A percentile compares a stretch with the other conserved stretches of the same genome.
phyloP scores from a whole-genome alignment of 1,284 basidiomycete genomes.

The Ustilago xerochloae region DNA sequence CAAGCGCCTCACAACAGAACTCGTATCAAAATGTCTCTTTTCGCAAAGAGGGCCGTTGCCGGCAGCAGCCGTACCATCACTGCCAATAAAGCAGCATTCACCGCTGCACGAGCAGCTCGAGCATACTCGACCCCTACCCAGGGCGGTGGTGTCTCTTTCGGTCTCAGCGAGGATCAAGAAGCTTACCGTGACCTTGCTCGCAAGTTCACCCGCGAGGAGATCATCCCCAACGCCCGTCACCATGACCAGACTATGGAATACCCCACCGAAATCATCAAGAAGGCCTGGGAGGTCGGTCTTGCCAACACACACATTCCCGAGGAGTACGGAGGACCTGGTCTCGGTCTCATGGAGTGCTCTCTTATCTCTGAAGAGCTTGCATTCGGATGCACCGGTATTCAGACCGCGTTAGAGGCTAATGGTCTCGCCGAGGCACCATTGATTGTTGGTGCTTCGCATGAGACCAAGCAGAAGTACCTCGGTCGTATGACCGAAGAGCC shows the following conservation, averaged over 20 bases:
- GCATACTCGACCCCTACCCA: constrained; percentile 40
- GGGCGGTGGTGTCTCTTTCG: constrained; percentile 55
- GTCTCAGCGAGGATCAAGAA: constrained; percentile 68
- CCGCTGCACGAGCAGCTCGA: constrained; percentile 21
- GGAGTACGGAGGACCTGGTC: constrained; percentile 72
- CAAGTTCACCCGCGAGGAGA: constrained; percentile 71
- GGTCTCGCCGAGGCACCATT: constrained; percentile 73
- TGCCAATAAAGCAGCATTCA: constrained; percentile 16
- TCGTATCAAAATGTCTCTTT: constrained; percentile 41
- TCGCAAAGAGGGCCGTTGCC: constrained; percentile 36
- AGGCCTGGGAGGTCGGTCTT: constrained; percentile 66
- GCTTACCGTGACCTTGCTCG: constrained; percentile 71
- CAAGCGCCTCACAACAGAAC: background rate
- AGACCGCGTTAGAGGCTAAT: constrained; percentile 71
- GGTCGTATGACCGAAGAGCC: constrained; percentile 74
- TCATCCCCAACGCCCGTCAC: constrained; percentile 71
- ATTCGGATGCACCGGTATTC: constrained; percentile 73
- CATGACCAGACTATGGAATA: constrained; percentile 69
- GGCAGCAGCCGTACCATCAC: constrained; percentile 42
- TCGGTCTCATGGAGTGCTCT: constrained; percentile 71
- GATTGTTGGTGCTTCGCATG: constrained; percentile 71
- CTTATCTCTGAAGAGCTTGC: constrained; percentile 72
- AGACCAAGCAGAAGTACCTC: constrained; percentile 72
- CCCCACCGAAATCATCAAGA: constrained; percentile 73
- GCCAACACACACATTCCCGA: constrained; percentile 67